Percentiles rank a stretch among this genome's conserved stretches.
Conservation (phyloP, 169 alveolate species). For the Eimeria brunetti region DNA sequence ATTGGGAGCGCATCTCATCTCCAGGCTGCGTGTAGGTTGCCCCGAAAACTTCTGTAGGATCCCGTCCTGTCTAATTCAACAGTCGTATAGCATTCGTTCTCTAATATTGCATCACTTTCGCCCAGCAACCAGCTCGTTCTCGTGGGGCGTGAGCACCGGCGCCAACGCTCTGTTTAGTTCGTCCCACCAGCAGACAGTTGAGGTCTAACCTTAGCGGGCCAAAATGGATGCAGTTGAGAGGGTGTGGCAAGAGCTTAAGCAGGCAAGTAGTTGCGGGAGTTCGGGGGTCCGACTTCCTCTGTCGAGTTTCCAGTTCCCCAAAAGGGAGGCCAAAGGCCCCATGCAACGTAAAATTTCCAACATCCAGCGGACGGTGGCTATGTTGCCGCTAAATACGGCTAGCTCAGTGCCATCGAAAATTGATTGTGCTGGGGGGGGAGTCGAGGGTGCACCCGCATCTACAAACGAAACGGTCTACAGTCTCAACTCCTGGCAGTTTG, state of each 20-base stretch:
- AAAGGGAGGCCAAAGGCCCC: neutral
- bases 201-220: neutral
- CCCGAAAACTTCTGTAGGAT: neutral
- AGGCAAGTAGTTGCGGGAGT: neutral
- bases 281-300: neutral
- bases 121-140: neutral
- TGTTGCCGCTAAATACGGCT: neutral
- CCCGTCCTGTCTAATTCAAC: neutral
- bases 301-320: constrained; percentile 47
- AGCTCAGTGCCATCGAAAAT: neutral
- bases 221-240: constrained; percentile 29
- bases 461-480: neutral
- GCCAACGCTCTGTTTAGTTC: neutral
- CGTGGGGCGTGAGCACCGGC: neutral
- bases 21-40: neutral
- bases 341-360: neutral
- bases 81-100: neutral
- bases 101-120: neutral
- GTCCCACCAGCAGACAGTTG: neutral
- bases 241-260: constrained; percentile 13
- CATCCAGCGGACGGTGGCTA: neutral
- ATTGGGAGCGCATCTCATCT: neutral
- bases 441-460: neutral
- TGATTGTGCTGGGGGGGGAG: neutral
- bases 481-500: constrained; percentile 34